Conservation (phyloP, 2,329 filamentous ascomycete species). For the Sphaerulina vaccinii region DNA sequence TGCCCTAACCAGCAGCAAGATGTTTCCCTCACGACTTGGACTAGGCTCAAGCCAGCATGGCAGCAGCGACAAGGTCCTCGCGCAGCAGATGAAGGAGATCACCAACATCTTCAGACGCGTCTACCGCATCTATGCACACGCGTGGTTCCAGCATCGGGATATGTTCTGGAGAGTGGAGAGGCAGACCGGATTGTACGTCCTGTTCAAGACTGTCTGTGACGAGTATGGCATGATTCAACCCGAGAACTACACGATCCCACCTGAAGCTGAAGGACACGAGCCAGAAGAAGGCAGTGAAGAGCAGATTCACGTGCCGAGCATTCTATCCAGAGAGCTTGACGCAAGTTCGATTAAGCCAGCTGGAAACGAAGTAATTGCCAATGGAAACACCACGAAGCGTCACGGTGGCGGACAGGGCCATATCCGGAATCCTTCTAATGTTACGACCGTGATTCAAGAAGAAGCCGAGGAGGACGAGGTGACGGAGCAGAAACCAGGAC, state of each 20-base stretch:
- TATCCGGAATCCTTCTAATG: slow-evolving; percentile 69
- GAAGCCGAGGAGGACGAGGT: slow-evolving; percentile 63
- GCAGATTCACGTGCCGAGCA: slow-evolving; percentile 16
- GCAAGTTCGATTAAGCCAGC: slow-evolving; percentile 29
- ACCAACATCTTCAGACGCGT: slow-evolving; percentile 93
- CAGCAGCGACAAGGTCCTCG: slow-evolving; percentile 37
- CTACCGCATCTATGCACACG: slow-evolving; percentile 96
- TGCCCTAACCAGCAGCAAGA: slow-evolving; percentile 88
- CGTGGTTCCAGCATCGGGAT: slow-evolving; percentile 95
- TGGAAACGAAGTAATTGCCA: slow-evolving; percentile 51
- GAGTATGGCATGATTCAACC: slow-evolving; percentile 83
- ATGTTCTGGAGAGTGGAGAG: slow-evolving; percentile 94
- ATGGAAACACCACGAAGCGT: slow-evolving; percentile 71
- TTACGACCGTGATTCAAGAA: slow-evolving; percentile 77
- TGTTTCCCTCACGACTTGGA: slow-evolving; percentile 83
- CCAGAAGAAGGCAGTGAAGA: slow-evolving; percentile 29
- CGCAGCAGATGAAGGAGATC: slow-evolving; percentile 73
- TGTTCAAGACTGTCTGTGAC: slow-evolving; percentile 97
- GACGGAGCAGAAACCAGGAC: slow-evolving; percentile 17
- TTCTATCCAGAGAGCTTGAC: slow-evolving; percentile 18
- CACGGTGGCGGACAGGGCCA: slow-evolving; percentile 60
- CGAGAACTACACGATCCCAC: slow-evolving; percentile 93
- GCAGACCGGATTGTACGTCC: slow-evolving; percentile 86
- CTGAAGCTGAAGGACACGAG: slow-evolving; percentile 85
- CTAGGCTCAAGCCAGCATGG: slow-evolving; percentile 44